These are phyloP conservation scores for Rhododendron ovatum DNA, from an alignment of 148 eudicot species.

Conservation along the genomic window DNA sequence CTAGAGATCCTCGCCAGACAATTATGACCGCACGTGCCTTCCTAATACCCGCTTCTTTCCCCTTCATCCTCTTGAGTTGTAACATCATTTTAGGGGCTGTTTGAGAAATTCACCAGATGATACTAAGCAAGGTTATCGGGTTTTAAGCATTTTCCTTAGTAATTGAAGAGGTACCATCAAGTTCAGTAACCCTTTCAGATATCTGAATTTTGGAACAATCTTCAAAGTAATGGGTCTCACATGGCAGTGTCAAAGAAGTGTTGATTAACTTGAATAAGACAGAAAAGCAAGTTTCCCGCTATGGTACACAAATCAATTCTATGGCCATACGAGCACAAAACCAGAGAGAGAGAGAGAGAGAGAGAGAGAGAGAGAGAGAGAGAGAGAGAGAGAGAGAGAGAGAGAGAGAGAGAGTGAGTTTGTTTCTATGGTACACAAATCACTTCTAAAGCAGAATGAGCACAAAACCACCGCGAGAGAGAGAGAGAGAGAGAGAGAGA, in stretches of 20 bases:
- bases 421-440: too few species aligned
- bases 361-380: too few species aligned
- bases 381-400: neutral
- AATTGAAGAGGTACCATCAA: neutral
- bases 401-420: too few species aligned
- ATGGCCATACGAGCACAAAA: neutral
- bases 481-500: too few species aligned
- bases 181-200: neutral
- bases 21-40: neutral
- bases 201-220: neutral
- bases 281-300: slow-evolving; percentile 5
- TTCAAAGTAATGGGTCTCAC: neutral
- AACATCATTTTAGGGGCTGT: neutral
- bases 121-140: neutral
- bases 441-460: too few species aligned
- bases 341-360: neutral
- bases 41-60: neutral
- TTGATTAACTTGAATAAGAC: neutral
- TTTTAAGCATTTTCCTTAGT: neutral
- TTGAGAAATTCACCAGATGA: neutral
- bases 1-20: neutral
- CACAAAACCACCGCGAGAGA: too few species aligned
- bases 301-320: slow-evolving; percentile 4
- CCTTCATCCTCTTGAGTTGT: neutral
- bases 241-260: neutral